phyloP scores from a whole-genome alignment of 495 filamentous ascomycete species.

The Monascus purpureus region DNA sequence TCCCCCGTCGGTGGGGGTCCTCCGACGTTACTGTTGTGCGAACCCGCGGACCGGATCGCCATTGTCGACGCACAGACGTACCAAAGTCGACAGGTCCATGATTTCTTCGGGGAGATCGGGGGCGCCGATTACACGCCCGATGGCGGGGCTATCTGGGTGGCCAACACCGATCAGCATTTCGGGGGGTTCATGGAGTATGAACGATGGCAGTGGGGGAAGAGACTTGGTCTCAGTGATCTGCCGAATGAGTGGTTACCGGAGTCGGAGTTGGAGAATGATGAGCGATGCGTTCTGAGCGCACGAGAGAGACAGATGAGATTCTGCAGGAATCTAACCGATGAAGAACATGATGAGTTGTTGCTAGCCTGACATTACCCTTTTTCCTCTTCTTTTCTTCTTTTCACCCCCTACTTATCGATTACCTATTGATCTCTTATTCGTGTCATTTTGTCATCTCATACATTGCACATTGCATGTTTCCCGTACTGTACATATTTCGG shows the following conservation, averaged over 20 bases:
- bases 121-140: constrained; percentile 62
- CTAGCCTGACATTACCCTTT: constrained; percentile 10
- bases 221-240: constrained; percentile 15
- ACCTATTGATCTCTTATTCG: too few relatives aligned
- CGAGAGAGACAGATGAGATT: constrained; percentile 22
- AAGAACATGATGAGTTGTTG: constrained; percentile 24
- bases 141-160: constrained; percentile 56
- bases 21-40: constrained; percentile 60
- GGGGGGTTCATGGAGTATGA: constrained; percentile 74
- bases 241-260: constrained; percentile 27
- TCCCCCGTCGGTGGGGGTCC: constrained; percentile 65
- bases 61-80: constrained; percentile 64
- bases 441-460: too few relatives aligned
- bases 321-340: constrained; percentile 18
- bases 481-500: too few relatives aligned
- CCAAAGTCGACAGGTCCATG: constrained; percentile 55
- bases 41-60: constrained; percentile 72
- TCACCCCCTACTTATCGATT: too few relatives aligned
- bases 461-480: too few relatives aligned
- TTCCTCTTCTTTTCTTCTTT: constrained; percentile 1
- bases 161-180: constrained; percentile 58
- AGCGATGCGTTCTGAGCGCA: constrained; percentile 17
- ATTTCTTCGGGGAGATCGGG: constrained; percentile 77
- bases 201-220: constrained; percentile 33
- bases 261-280: constrained; percentile 19